These are phyloP conservation scores for Trypanosoma boissoni DNA, from an alignment of 208 protist species.

Conservation along the genomic window DNA sequence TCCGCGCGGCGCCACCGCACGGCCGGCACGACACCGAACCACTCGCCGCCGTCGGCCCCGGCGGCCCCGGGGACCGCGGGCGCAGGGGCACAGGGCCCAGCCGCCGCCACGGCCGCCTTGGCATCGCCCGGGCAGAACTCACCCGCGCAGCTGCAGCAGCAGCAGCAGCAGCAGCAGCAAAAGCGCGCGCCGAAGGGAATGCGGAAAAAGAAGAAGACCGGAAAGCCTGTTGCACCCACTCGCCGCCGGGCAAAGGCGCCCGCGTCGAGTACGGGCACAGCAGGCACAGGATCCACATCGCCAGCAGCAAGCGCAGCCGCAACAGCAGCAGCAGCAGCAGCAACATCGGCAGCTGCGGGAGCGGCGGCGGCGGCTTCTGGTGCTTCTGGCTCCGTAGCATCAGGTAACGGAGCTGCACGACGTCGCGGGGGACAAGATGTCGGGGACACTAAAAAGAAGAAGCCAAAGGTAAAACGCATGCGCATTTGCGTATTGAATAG, in stretches of 20 bases:
- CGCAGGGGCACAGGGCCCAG: too few relatives aligned
- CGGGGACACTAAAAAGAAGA: background rate
- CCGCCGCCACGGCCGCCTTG: too few relatives aligned
- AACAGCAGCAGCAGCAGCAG: background rate
- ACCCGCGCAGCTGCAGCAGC: too few relatives aligned
- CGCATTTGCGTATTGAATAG: conserved; percentile 81
- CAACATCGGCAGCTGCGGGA: background rate
- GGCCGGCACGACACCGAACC: background rate
- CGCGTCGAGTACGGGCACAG: too few relatives aligned
- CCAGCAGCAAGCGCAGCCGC: conserved; percentile 22
- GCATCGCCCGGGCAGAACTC: too few relatives aligned
- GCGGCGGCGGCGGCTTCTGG: background rate
- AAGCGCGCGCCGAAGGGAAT: too few relatives aligned
- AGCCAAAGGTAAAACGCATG: conserved; percentile 22
- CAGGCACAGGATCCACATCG: background rate
- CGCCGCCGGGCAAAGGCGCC: too few relatives aligned
- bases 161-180: too few relatives aligned
- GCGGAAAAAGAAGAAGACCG: conserved; percentile 11
- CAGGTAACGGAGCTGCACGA: background rate
- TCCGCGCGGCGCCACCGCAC: background rate
- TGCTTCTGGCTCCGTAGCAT: too few relatives aligned
- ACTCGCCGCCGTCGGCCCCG: too few relatives aligned
- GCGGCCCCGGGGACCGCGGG: too few relatives aligned
- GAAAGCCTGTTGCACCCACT: too few relatives aligned
- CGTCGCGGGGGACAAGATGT: conserved; percentile 1